Evolutionary conservation across 2,329 filamentous ascomycete genomes (phyloP), one percentile per base, ranked within the genome.

Genomic region (Botrytis fragariae): DNA sequence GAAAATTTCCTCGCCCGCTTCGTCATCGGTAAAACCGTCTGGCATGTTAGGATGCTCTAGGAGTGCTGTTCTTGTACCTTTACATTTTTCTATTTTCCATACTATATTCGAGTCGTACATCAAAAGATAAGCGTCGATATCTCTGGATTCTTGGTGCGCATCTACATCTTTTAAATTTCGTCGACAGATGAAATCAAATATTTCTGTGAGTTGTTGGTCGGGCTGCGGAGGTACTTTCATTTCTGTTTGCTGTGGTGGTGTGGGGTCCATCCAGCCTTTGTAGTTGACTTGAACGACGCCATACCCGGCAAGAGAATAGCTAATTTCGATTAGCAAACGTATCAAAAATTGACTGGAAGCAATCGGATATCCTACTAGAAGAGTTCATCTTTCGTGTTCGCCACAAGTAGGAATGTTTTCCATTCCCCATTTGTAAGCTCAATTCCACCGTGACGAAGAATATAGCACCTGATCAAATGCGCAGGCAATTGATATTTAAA

Each of bases 331-430:
- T 32, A 68, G 48, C 18, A 68, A 68, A 32, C 29, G 3, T 57
- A 3, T 42, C n/a, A 37, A 20, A 32, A 57, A 32, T 14, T 5
- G 35, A 20, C 39, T 32, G 25, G 10, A 5, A 57, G 9, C 5
- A 57, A 57, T 22, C 7, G 25, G 39, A 32, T 29, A 18, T 54
- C 48, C 16, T 51, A 68, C 48, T 29, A 9, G n/a, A 68, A 68
- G 20, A 68, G 25, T 42, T 68, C 65, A 42, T 68, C 32, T 57
- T 37, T 68, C 25, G 25, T 54, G n/a, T 57, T 68, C 39, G 64
- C 48, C 35, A 68, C 45, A 37, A 68, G 64, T n/a, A 71, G 69
- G 29, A 71, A 71, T 22, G 22, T 45, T 63, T 45, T 63, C 69
- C 57, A 63, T 63, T 71, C 39, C 22, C 12, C 29, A 39, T 71